Percentiles rank a stretch among this genome's conserved stretches.
These are phyloP conservation scores for Cucurbita pepo DNA, from an alignment of 306 rosid genomes.

Conservation along the genomic window DNA sequence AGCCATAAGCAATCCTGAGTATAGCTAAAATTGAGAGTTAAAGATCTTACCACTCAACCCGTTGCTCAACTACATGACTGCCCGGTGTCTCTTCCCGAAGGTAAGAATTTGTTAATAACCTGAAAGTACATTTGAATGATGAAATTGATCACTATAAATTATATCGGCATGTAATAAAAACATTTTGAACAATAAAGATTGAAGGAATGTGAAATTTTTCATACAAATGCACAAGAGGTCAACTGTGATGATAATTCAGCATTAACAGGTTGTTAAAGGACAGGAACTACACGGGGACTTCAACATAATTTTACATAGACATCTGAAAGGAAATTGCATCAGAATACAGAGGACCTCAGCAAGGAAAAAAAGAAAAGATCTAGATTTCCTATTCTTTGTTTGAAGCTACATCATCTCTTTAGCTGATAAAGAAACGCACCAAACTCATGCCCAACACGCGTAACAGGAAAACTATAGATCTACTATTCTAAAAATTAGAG, in stretches of 20 bases:
- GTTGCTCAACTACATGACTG: slow-evolving; percentile 98
- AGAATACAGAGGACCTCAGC: background rate
- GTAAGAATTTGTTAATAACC: slow-evolving; percentile 86
- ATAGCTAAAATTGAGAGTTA: slow-evolving; percentile 2
- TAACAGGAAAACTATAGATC: background rate
- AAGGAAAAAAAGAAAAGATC: background rate
- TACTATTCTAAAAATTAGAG: background rate
- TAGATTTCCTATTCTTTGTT: background rate
- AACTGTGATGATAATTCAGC: background rate
- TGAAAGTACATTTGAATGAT: slow-evolving; percentile 18
- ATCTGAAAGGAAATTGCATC: background rate
- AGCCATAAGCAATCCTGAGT: background rate
- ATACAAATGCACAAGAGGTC: background rate
- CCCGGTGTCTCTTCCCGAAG: slow-evolving; percentile 96
- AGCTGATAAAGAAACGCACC: background rate
- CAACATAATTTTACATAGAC: background rate
- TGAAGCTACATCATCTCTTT: background rate
- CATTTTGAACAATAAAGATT: background rate
- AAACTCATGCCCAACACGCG: background rate
- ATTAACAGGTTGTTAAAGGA: background rate
- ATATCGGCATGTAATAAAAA: background rate
- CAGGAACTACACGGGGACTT: background rate
- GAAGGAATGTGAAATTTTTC: background rate
- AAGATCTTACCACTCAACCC: slow-evolving; percentile 77
- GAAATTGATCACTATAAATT: slow-evolving; percentile 3